A percentile compares a stretch with the other conserved stretches of the same genome.
Evolutionary conservation across 129 eudicot genomes (phyloP).

Genomic region (Artemisia tridentata): DNA sequence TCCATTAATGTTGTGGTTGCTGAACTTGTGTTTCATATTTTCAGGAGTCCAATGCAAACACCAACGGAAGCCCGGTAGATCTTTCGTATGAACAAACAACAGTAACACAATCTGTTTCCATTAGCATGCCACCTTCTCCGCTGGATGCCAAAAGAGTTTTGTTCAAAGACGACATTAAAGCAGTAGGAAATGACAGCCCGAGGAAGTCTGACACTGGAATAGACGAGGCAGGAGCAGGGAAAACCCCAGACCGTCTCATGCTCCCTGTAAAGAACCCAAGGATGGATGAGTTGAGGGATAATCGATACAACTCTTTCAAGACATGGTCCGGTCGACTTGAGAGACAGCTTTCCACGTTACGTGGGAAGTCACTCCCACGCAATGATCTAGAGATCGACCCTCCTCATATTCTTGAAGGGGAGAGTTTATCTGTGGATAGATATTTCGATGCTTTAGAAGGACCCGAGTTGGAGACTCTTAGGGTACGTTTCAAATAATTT

Average conservation of each 20-base stretch:
- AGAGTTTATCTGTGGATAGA: conserved; percentile 62
- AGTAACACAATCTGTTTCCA: conserved; percentile 47
- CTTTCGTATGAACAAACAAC: conserved; percentile 27
- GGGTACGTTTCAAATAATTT: conserved; percentile 42
- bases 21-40: not conserved
- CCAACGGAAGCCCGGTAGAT: conserved; percentile 17
- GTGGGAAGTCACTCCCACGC: conserved; percentile 41
- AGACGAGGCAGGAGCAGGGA: conserved; percentile 21
- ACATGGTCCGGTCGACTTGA: conserved; percentile 89
- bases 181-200: conserved; percentile 7
- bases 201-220: conserved; percentile 14
- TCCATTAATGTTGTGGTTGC: too few relatives aligned
- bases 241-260: conserved; percentile 19
- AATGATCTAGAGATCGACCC: conserved; percentile 33
- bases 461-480: conserved; percentile 82
- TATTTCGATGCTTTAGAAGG: conserved; percentile 90
- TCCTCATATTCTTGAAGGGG: conserved; percentile 33
- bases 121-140: conserved; percentile 78
- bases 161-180: conserved; percentile 31
- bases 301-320: conserved; percentile 70
- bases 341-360: conserved; percentile 63
- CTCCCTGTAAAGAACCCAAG: conserved; percentile 29
- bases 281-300: conserved; percentile 39
- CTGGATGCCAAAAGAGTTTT: conserved; percentile 37
- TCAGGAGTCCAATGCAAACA: conserved; percentile 43